A percentile compares a stretch with the other conserved stretches of the same genome.
Evolutionary conservation across 2,329 filamentous ascomycete genomes (phyloP).

Genomic region (Diaporthe eres): DNA sequence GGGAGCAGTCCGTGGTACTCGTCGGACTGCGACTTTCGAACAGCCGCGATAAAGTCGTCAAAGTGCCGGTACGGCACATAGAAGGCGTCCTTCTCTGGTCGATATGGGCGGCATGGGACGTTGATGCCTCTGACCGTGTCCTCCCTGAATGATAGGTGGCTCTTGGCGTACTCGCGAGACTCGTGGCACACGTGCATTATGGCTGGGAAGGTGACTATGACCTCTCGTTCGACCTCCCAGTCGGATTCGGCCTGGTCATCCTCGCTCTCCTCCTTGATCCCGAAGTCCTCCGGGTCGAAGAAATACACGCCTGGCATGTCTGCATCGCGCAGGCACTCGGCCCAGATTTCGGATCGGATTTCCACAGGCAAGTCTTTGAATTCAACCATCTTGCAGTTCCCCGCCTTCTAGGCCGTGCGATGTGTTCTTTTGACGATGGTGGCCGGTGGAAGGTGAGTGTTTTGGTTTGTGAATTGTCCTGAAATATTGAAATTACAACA

Average conservation of each 20-base stretch:
- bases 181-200: slow-evolving; percentile 31
- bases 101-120: slow-evolving; percentile 23
- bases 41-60: background rate
- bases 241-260: background rate
- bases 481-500: background rate
- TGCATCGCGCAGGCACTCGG: background rate
- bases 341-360: slow-evolving; percentile 9
- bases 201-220: slow-evolving; percentile 2
- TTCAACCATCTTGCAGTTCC: background rate
- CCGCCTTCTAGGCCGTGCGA: background rate
- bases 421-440: background rate
- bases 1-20: background rate
- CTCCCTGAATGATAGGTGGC: slow-evolving; percentile 11
- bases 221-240: slow-evolving; percentile 14
- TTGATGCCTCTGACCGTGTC: background rate
- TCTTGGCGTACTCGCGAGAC: slow-evolving; percentile 30
- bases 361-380: slow-evolving; percentile 20
- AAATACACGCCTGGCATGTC: slow-evolving; percentile 16
- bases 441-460: background rate
- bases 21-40: background rate
- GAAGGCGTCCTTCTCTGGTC: slow-evolving; percentile 21
- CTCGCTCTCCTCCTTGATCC: background rate
- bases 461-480: background rate
- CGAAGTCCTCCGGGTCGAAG: slow-evolving; percentile 17
- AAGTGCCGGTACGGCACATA: background rate